Conservation (phyloP, 108 stramenopile species). For the Cafeteria roenbergensis region DNA sequence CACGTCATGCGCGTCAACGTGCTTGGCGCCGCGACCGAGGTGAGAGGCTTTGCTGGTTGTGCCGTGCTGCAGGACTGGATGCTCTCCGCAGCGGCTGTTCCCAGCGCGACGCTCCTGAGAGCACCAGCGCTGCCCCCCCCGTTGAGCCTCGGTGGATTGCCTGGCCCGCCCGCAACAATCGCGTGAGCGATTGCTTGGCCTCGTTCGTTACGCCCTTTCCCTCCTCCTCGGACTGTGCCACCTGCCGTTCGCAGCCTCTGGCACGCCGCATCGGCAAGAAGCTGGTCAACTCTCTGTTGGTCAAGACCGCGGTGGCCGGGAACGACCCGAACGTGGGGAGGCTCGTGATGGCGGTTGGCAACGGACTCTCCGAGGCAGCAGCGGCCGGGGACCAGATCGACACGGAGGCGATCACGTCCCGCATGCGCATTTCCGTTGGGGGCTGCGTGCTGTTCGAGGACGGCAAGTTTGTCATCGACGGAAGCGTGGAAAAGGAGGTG, state of each 20-base stretch:
- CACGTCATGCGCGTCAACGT: slow-evolving; percentile 82
- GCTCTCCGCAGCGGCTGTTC: no score
- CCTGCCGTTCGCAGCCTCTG: slow-evolving; percentile 52
- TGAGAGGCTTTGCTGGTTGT: no score
- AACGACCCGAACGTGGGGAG: slow-evolving; percentile 98
- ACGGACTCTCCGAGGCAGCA: slow-evolving; percentile 62
- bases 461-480: slow-evolving; percentile 78
- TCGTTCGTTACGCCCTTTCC: no score
- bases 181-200: no score
- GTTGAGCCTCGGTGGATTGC: no score
- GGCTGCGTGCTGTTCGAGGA: slow-evolving; percentile 68
- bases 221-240: no score
- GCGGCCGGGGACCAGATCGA: slow-evolving; percentile 14
- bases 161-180: no score
- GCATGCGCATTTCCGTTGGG: slow-evolving; percentile 52
- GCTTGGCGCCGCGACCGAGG: slow-evolving; percentile 64
- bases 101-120: no score
- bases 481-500: slow-evolving; percentile 68
- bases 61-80: no score
- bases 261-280: slow-evolving; percentile 71
- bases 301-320: slow-evolving; percentile 87
- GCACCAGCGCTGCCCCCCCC: no score
- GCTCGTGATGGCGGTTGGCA: slow-evolving; percentile 78
- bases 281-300: slow-evolving; percentile 76
- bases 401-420: slow-evolving; percentile 7